Evolutionary conservation across 495 filamentous ascomycete genomes (phyloP), one percentile per base, ranked within the genome.

Genomic region (Staphylotrichum tortipilum): DNA sequence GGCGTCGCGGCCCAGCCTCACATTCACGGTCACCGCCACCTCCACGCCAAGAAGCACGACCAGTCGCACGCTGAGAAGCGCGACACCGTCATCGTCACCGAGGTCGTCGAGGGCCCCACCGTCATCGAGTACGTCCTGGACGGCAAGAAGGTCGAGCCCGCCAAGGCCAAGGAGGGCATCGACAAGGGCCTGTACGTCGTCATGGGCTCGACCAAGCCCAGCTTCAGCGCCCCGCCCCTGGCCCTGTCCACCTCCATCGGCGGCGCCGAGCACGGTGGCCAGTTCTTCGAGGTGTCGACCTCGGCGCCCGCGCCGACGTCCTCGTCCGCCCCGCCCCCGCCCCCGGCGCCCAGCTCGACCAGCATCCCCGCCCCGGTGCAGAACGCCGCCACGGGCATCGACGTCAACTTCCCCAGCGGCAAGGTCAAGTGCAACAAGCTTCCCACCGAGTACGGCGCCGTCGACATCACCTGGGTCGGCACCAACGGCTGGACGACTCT

Each of bases 401-500:
- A 84, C 58, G 63, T 68, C 7, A 72, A 82, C 4, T 97, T 97
- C 77, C 88, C 87, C 10, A 80, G 83, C 68, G 88, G 86, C 43
- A 69, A 83, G 55, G 47, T 90, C 28, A 68, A 75, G 53, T 98
- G 92, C 67, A 59, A 62, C 42, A 60, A 70, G 0, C 92, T 97
- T 73, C 94, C 94, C 21, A 82, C 81, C 10, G 73, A 80, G 0
- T 97, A 94, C 59, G 92, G 92, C 60, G 84, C 94, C 1, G 59
- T 95, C 18, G 34, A 78, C 46, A 68, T 94, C 19, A 57, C 74
- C 37, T 94, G 85, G 76, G 69, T 84, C 6, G 74, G 74, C 19
- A 69, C 86, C 12, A 77, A 73, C 44, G 89, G 89, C 50, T 98
- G 82, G 83, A 82, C 80, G 49, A 89, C 90, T 64, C 75, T 97